A percentile compares a stretch with the other conserved stretches of the same genome.
These are phyloP conservation scores for Spathaspora gorwiae DNA, from an alignment of 805 yeast genomes.

Conservation along the genomic window DNA sequence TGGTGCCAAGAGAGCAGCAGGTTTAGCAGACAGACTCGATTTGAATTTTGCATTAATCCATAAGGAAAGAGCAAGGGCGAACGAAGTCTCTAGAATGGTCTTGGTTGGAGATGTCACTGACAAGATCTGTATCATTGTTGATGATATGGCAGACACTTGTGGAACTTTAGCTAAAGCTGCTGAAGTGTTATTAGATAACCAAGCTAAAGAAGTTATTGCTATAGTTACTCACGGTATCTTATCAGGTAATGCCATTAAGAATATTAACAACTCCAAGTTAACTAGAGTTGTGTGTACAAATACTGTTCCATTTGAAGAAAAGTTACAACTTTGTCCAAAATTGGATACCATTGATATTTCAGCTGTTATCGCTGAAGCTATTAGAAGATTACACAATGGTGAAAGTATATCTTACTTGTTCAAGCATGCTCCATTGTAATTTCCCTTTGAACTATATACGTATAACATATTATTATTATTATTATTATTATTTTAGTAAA, in stretches of 20 bases:
- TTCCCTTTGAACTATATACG: neutral
- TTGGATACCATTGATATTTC: constrained; percentile 80
- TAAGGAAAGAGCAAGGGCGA: constrained; percentile 92
- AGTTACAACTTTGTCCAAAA: constrained; percentile 55
- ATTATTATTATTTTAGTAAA: neutral
- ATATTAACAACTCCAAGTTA: constrained; percentile 63
- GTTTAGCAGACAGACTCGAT: constrained; percentile 87
- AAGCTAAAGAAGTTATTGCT: constrained; percentile 84
- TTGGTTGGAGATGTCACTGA: constrained; percentile 89
- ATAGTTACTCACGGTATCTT: constrained; percentile 95
- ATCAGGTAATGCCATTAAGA: constrained; percentile 76
- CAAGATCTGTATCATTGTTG: constrained; percentile 81
- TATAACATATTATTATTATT: too few relatives aligned
- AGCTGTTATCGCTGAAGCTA: constrained; percentile 87
- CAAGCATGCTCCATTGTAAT: constrained; percentile 48
- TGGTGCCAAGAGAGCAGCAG: constrained; percentile 96
- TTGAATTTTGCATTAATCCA: constrained; percentile 93
- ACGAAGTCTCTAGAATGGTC: constrained; percentile 93
- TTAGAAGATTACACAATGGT: constrained; percentile 92
- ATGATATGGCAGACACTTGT: constrained; percentile 98
- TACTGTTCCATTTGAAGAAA: constrained; percentile 78
- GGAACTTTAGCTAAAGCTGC: constrained; percentile 96
- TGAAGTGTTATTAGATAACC: constrained; percentile 72
- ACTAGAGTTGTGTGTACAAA: constrained; percentile 84
- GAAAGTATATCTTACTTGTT: constrained; percentile 89